Percentiles rank a stretch among this genome's conserved stretches.
These are phyloP conservation scores for Taiozyma sp. DNA, from an alignment of 1,139 yeast species.

Conservation along the genomic window DNA sequence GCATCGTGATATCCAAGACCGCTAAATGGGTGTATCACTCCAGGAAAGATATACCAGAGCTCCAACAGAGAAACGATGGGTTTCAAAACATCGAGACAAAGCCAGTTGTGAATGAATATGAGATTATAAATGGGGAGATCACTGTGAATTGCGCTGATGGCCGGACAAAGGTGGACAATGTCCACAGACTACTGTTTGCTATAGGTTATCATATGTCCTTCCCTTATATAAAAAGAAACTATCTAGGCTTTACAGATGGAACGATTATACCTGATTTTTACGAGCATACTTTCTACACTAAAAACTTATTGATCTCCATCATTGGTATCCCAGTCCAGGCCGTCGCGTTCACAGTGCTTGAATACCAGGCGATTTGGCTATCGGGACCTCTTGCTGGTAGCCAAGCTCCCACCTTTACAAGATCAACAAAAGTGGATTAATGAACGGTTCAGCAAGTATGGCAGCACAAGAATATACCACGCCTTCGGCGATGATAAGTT, in stretches of 20 bases:
- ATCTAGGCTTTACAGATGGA: conserved; percentile 17
- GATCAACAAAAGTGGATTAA: conserved; percentile 14
- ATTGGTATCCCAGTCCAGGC: conserved; percentile 22
- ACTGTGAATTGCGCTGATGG: conserved; percentile 32
- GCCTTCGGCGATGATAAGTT: conserved; percentile 16
- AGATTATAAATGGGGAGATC: conserved; percentile 2
- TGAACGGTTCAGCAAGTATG: conserved; percentile 7
- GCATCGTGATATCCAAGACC: conserved; percentile 27
- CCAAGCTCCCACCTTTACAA: conserved; percentile 8
- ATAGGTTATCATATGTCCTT: conserved; percentile 35
- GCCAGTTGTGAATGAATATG: conserved; percentile 13
- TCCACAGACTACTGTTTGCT: conserved; percentile 33
- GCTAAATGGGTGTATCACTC: conserved; percentile 24
- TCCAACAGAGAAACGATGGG: conserved; percentile 4
- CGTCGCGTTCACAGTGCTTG: conserved; percentile 20
- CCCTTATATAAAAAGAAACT: conserved; percentile 31
- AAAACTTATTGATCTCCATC: conserved; percentile 38
- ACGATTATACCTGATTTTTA: conserved; percentile 29
- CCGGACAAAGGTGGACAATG: conserved; percentile 19
- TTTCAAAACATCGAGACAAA: conserved; percentile 16
- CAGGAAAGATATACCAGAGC: conserved; percentile 9
- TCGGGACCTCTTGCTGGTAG: conserved; percentile 21
- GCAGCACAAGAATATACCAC: conserved; percentile 13
- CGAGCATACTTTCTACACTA: conserved; percentile 34
- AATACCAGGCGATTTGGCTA: conserved; percentile 21